phyloP scores from a whole-genome alignment of 2,329 filamentous ascomycete genomes.

The Bipolaris victoriae region DNA sequence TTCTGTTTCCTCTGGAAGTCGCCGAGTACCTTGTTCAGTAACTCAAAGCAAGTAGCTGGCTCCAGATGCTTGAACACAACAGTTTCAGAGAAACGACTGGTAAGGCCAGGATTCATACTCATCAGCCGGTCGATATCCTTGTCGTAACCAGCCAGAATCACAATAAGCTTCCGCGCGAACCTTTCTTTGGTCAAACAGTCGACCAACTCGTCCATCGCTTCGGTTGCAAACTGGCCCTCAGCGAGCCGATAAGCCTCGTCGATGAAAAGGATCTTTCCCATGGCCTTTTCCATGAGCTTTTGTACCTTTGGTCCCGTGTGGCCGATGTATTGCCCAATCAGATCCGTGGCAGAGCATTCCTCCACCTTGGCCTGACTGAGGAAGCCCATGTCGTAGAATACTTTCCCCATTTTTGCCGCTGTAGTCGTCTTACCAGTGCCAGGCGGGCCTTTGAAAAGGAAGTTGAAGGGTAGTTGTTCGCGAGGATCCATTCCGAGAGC shows the following conservation, averaged over 20 bases:
- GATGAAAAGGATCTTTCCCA: conserved; percentile 72
- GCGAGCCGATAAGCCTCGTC: conserved; percentile 74
- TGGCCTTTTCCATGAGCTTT: conserved; percentile 63
- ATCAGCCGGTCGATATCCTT: conserved; percentile 69
- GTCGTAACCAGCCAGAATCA: conserved; percentile 71
- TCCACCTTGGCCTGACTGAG: conserved; percentile 65
- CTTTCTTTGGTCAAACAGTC: conserved; percentile 61
- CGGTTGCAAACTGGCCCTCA: conserved; percentile 63
- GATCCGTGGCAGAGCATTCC: conserved; percentile 70
- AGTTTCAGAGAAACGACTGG: conserved; percentile 68
- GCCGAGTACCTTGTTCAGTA: conserved; percentile 43
- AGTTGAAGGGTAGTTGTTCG: conserved; percentile 68
- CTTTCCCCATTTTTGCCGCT: conserved; percentile 73
- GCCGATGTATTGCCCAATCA: conserved; percentile 72
- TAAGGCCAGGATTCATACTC: conserved; percentile 66
- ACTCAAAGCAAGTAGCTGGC: conserved; percentile 36
- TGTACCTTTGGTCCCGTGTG: conserved; percentile 72
- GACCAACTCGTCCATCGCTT: conserved; percentile 61
- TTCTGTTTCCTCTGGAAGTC: conserved; percentile 42
- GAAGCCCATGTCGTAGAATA: conserved; percentile 78
- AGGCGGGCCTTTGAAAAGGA: conserved; percentile 70
- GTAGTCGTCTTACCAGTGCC: conserved; percentile 69
- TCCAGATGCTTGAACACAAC: conserved; percentile 60
- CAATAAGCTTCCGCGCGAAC: conserved; percentile 66
- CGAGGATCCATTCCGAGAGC: conserved; percentile 61